Evolutionary conservation across 306 rosid genomes (phyloP).

Genomic region (Vigna angularis): DNA sequence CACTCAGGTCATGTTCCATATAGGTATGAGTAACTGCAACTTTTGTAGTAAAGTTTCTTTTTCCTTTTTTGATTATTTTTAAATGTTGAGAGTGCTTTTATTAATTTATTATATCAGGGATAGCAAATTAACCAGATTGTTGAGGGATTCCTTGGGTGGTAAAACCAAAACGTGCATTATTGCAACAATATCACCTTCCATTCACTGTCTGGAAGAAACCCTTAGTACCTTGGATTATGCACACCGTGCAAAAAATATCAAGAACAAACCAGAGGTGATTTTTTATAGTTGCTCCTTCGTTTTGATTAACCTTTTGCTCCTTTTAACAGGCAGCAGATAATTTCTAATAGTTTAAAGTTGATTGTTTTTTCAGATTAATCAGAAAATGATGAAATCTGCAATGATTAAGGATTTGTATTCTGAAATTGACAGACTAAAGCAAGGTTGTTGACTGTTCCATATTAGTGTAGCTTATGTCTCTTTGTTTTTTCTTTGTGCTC

Average conservation of each 20-base stretch:
- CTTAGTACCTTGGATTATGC: slow-evolving; percentile 98
- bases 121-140: slow-evolving; percentile 91
- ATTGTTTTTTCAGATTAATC: slow-evolving; percentile 75
- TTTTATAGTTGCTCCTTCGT: slow-evolving; percentile 36
- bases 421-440: slow-evolving; percentile 96
- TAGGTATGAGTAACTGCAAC: slow-evolving; percentile 59
- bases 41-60: slow-evolving; percentile 9
- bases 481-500: neutral
- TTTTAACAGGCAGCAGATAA: slow-evolving; percentile 17
- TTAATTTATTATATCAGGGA: slow-evolving; percentile 71
- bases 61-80: neutral
- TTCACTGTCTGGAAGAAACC: slow-evolving; percentile 98
- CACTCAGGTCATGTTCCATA: slow-evolving; percentile 99
- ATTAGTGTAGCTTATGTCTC: slow-evolving; percentile 38
- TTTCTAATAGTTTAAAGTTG: slow-evolving; percentile 42
- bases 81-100: slow-evolving; percentile 21
- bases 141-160: slow-evolving; percentile 98
- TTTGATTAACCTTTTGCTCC: slow-evolving; percentile 31
- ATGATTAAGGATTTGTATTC: slow-evolving; percentile 94
- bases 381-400: slow-evolving; percentile 99
- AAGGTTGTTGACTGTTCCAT: slow-evolving; percentile 64
- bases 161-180: slow-evolving; percentile 99
- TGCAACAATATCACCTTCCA: slow-evolving; percentile 97
- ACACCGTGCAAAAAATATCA: slow-evolving; percentile 98
- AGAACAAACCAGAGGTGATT: slow-evolving; percentile 98